Percentiles rank a stretch among this genome's conserved stretches.
Conservation (phyloP, 192 early-diverging fungal species). For the Coemansia sp. region DNA sequence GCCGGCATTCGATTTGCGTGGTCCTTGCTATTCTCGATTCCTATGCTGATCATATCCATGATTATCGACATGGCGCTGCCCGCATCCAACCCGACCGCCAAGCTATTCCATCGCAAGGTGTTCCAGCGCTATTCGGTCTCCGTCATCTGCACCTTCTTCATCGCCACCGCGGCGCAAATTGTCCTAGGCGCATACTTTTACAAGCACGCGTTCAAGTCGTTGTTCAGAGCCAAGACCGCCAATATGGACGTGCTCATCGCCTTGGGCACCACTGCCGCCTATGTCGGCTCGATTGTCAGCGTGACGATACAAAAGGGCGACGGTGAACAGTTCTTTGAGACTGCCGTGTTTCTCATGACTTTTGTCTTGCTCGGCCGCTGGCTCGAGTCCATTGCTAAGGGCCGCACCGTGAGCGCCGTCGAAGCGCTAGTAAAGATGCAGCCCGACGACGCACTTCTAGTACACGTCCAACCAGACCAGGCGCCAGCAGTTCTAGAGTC, state of each 20-base stretch:
- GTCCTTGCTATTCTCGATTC: constrained; percentile 75
- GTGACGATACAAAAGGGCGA: constrained; percentile 50
- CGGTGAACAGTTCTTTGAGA: constrained; percentile 93
- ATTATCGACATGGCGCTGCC: constrained; percentile 62
- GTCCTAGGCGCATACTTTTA: constrained; percentile 85
- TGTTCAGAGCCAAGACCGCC: constrained; percentile 73
- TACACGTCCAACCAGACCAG: not conserved
- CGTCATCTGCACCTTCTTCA: constrained; percentile 62
- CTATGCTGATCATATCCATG: constrained; percentile 67
- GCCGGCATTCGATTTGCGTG: constrained; percentile 65
- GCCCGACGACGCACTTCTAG: constrained; percentile 51
- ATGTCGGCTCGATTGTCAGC: constrained; percentile 76
- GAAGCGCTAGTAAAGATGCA: constrained; percentile 70
- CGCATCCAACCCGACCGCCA: constrained; percentile 27
- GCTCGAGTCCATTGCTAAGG: constrained; percentile 94
- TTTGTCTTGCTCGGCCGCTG: constrained; percentile 93
- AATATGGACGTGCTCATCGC: constrained; percentile 96
- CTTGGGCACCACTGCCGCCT: constrained; percentile 86
- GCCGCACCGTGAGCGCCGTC: constrained; percentile 77
- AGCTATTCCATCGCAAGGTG: constrained; percentile 39
- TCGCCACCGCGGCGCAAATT: constrained; percentile 91
- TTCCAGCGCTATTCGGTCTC: constrained; percentile 45
- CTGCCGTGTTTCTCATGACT: constrained; percentile 85
- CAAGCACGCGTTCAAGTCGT: constrained; percentile 74
- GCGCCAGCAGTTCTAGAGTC: constrained; percentile 10